Base-by-base conservation (phyloP, 495 filamentous ascomycete genomes). In the Staphylotrichum longicolle region DNA sequence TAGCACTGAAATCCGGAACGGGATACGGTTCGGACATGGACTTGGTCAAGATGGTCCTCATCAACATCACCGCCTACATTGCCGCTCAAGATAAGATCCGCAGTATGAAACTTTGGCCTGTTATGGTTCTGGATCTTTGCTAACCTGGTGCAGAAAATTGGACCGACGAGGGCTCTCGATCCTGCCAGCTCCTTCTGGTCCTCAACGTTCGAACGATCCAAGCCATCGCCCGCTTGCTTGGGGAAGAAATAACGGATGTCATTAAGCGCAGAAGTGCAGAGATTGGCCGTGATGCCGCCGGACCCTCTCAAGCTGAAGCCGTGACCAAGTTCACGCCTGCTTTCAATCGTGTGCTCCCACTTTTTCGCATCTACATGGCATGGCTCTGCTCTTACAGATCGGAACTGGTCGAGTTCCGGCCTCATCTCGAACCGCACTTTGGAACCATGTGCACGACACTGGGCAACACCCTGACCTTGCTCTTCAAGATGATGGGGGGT, bases 201-300 rank as follows among this genome's bases (percentile, higher is more conserved):
- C 80, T 95, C 60, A 98, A 97, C 63, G 79, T 92, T 51, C 89
- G 88, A 37, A 92, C 87, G 0, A 89, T 96, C 67, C 85, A 87
- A 54, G 87, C 83, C 2, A 79, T 98, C 12, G 83, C 94, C 34
- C 86, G 90, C 56, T 77, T 90, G 41, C 80, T 97, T 37, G 75
- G 56, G 37, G 64, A 68, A 3, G 70, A 74, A 41, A 60, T 71
- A 9, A 27, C 52, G 10, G 65, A 69, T 3, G 15, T 67, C 15
- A 54, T 70, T 14, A 57, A 69, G 55, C 63, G 63, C 27, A 61
- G 53, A 27, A 20, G 47, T 30, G 47, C 54, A 5, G 54, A 63
- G 35, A n/a, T 47, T 10, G 20, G 58, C 14, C 54, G 39, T 30
- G 42, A 20, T 20, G 45, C 40, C 11, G 34, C 48, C 11, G 27